Evolutionary conservation across 495 filamentous ascomycete genomes (phyloP), one percentile per base, ranked within the genome.

Genomic region (Penicillium cataractarum): DNA sequence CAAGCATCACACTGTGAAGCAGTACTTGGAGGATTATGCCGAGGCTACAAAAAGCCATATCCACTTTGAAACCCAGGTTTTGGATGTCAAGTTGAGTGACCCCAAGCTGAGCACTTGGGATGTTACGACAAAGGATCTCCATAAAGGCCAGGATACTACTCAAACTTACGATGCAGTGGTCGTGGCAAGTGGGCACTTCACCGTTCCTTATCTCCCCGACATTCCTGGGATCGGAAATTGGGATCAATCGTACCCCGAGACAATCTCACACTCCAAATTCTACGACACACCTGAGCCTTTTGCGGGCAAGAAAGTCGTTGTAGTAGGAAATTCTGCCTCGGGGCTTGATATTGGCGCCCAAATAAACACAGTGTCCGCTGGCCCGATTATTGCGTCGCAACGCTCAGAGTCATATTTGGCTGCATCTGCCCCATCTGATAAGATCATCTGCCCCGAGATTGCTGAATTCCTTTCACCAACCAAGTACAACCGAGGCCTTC

Each of bases 121-220:
- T 10, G 67, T 96, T n/a, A 80, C 78, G 6, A 79, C 83, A 6
- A 75, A 68, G 49, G 81, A 86, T 49, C 63, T 87, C n/a, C 68
- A 50, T 1, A 81, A 80, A 0, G 69, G 73, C 7, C 74, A 63
- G 1, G 44, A 65, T 7, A 71, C 69, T 62, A 73, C 73, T 61
- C 60, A 74, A 59, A 50, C 68, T 21, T 83, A 85, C 69, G 92
- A 97, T 75, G 92, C 91, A 12, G 86, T 97, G 5, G 85, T 95
- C 1, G 86, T 93, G n/a, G 91, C 91, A 7, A 92, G 82, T 62
- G 93, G 93, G 1, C 92, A 97, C 68, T 96, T 90, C 71, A 82
- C 82, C 22, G 84, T 89, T 7, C 89, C 89, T 0, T 88, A 83
- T 70, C 76, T 96, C 10, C 93, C 93, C 0, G 74, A 82, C 26